Conservation (phyloP, 371 early-diverging fungal species). For the Haplosporangium sp. region DNA sequence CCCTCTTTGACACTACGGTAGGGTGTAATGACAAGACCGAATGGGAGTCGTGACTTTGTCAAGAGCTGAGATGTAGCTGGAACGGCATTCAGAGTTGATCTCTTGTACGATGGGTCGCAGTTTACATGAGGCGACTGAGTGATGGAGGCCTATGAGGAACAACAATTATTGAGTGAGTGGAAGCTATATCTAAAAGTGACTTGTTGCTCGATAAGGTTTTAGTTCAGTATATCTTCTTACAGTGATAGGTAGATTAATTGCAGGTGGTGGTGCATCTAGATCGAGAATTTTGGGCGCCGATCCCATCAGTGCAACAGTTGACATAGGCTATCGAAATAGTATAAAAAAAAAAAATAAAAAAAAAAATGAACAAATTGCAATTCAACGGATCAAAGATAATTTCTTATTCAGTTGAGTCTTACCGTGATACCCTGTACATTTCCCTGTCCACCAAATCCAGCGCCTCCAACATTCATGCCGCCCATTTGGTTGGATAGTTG, state of each 20-base stretch:
- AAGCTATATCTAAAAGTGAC: not conserved
- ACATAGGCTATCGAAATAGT: constrained; percentile 14
- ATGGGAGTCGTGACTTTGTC: constrained; percentile 87
- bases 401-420: constrained; percentile 3
- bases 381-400: not conserved
- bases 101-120: constrained; percentile 83
- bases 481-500: constrained; percentile 50
- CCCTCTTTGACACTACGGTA: constrained; percentile 62
- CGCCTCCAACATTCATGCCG: constrained; percentile 43
- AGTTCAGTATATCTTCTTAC: constrained; percentile 38
- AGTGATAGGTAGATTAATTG: constrained; percentile 67
- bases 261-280: constrained; percentile 50
- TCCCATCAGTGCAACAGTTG: constrained; percentile 53
- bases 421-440: constrained; percentile 29
- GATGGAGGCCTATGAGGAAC: constrained; percentile 65
- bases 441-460: constrained; percentile 40
- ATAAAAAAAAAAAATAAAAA: not conserved
- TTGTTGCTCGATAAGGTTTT: not conserved
- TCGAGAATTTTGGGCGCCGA: constrained; percentile 41
- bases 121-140: constrained; percentile 77
- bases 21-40: constrained; percentile 91
- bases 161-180: not conserved
- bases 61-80: constrained; percentile 85
- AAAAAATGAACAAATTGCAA: not conserved
- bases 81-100: constrained; percentile 90